Conservation (phyloP, 148 eudicot species). For the Chenopodium album region DNA sequence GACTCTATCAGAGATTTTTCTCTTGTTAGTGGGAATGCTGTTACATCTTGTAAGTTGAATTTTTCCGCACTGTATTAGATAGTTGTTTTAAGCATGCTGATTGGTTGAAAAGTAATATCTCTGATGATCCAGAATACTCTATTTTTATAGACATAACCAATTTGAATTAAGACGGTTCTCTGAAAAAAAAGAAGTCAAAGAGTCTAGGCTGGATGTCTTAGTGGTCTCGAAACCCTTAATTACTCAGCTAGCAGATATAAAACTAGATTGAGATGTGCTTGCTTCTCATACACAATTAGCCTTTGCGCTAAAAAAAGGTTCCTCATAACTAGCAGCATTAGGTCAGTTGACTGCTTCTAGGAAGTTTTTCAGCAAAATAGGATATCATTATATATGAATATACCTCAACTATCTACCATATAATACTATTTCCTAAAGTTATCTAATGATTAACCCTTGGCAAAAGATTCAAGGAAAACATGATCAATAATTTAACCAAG, state of each 20-base stretch:
- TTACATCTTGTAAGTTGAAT: conserved; percentile 33
- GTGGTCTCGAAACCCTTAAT: neutral
- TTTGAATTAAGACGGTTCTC: neutral
- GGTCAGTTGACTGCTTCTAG: neutral
- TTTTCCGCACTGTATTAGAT: conserved; percentile 20
- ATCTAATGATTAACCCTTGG: too few relatives aligned
- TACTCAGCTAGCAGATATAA: neutral
- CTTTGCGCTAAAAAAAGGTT: neutral
- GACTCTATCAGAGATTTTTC: conserved; percentile 12
- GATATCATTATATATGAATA: too few relatives aligned
- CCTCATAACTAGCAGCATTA: neutral
- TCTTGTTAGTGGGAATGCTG: conserved; percentile 26
- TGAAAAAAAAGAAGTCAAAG: neutral
- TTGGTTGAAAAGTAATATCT: conserved; percentile 7
- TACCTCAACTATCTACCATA: too few relatives aligned
- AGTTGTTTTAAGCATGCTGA: conserved; percentile 6
- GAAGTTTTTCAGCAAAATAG: neutral
- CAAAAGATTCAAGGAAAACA: too few relatives aligned
- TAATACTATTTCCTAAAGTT: too few relatives aligned
- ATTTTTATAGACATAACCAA: neutral
- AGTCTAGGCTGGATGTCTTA: neutral
- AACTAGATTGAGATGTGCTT: neutral
- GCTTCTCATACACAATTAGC: neutral
- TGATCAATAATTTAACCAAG: too few relatives aligned
- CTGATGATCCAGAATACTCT: conserved; percentile 6